phyloP scores from a whole-genome alignment of 768 basidiomycete genomes.

The Coprinopsis sp. region DNA sequence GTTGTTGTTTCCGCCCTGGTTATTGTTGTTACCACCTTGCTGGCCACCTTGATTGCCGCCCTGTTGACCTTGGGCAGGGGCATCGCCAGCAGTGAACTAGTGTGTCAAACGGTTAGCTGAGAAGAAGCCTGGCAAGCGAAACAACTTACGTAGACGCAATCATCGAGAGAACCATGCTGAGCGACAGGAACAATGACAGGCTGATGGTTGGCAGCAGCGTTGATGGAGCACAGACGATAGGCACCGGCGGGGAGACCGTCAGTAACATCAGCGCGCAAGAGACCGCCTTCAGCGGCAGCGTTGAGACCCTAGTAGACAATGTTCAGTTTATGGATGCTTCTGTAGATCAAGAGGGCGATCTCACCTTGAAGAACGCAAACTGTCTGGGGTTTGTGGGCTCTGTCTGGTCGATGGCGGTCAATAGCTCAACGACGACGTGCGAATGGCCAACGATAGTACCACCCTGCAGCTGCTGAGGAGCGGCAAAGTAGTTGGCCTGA shows the following conservation, averaged over 20 bases:
- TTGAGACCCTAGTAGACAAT: slow-evolving; percentile 29
- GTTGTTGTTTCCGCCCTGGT: not conserved
- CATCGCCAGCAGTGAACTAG: slow-evolving; percentile 28
- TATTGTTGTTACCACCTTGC: not conserved
- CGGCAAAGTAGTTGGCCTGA: slow-evolving; percentile 48
- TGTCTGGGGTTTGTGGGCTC: slow-evolving; percentile 42
- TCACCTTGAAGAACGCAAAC: slow-evolving; percentile 54
- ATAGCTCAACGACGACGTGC: slow-evolving; percentile 52
- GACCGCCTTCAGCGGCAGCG: slow-evolving; percentile 36
- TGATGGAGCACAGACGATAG: slow-evolving; percentile 55
- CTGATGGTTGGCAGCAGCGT: slow-evolving; percentile 49
- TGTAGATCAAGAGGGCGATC: not conserved
- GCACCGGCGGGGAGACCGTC: slow-evolving; percentile 49
- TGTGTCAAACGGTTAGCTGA: not conserved
- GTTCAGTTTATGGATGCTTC: not conserved
- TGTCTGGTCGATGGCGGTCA: slow-evolving; percentile 41
- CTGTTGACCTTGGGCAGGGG: not conserved
- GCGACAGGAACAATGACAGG: slow-evolving; percentile 50
- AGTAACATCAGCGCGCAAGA: slow-evolving; percentile 41
- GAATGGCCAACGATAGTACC: slow-evolving; percentile 55
- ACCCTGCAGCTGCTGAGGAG: slow-evolving; percentile 50
- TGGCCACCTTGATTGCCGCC: not conserved
- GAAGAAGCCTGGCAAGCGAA: not conserved
- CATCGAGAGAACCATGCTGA: slow-evolving; percentile 55
- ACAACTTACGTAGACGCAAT: slow-evolving; percentile 51